Base-by-base conservation (phyloP, 2,329 filamentous ascomycete genomes). In the Aspergillus novofumigatus region DNA sequence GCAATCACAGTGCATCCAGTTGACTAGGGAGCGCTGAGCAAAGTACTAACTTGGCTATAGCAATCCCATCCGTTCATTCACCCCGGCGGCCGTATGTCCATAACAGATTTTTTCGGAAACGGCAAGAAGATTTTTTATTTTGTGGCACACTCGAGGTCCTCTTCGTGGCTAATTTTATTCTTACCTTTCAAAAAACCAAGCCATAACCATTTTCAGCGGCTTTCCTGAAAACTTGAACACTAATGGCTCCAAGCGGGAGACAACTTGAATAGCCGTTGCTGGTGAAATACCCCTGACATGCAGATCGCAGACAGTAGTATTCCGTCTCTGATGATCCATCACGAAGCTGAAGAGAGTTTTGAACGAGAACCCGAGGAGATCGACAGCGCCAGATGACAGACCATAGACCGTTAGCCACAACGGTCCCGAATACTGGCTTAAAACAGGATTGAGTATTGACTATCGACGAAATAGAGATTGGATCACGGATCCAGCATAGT, bases 301-400 rank as follows among this genome's bases (percentile, higher is more conserved):
- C 47, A 53, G 52, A 55, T 52, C 41, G 29, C 57, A 52, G 54
- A 42, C 17, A 17, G 49, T 50, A 41, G 21, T 23, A 14, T 26
- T 26, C 3, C 21, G 21, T 47, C 44, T 47, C 23, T 49, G 55
- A 60, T 58, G 52, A 29, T 29, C 28, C 52, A 57, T 54, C 50
- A 53, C 48, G 52, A 47, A 56, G 56, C 51, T 57, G 55, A 28
- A 52, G 23, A 50, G 14, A 49, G 51, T 54, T 57, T 56, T 51
- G 59, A 52, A 44, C 60, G 23, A 48, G 26, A 54, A 51, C 23
- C 42, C 50, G 56, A 55, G 51, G 45, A 54, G 60, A 64, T 64
- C 60, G 57, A 61, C 60, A 59, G 56, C 53, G 29, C 55, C 54
- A 64, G 42, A 52, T 26, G 51, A 55, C 53, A 51, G 57, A 53